A percentile compares a stretch with the other conserved stretches of the same genome.
Conservation (phyloP, 257 asterid genomes). For the Hygrophila difformis region DNA sequence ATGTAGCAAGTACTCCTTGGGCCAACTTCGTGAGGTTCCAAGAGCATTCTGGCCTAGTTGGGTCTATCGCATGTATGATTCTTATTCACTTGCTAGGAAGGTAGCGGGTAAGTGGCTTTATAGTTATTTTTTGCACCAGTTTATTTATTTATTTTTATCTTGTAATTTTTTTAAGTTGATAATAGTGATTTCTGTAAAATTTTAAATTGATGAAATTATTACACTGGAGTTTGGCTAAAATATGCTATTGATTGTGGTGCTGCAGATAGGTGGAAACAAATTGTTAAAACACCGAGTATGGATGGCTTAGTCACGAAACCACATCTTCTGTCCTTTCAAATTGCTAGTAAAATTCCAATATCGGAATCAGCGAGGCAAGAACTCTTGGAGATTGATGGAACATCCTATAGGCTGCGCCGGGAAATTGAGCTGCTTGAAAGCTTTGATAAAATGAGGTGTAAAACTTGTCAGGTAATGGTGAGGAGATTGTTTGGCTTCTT, state of each 20-base stretch:
- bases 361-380: conserved; percentile 90
- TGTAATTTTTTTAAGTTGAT: background rate
- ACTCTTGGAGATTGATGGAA: conserved; percentile 96
- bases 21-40: conserved; percentile 53
- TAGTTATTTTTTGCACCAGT: background rate
- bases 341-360: conserved; percentile 90
- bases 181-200: background rate
- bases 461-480: conserved; percentile 65
- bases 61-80: conserved; percentile 89
- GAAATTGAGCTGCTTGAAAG: conserved; percentile 89
- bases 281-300: conserved; percentile 74
- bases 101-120: conserved; percentile 65
- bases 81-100: conserved; percentile 73
- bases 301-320: conserved; percentile 73
- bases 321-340: conserved; percentile 82
- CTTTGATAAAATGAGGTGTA: conserved; percentile 73
- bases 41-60: conserved; percentile 91
- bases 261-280: conserved; percentile 92
- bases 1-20: conserved; percentile 25
- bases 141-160: background rate
- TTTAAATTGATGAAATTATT: no score
- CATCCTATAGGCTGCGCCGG: conserved; percentile 75
- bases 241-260: conserved; percentile 13
- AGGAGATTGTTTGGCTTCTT: background rate
- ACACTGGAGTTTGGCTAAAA: background rate